Evolutionary conservation across 768 basidiomycete genomes (phyloP).

Genomic region (Exsudoporus frostii): DNA sequence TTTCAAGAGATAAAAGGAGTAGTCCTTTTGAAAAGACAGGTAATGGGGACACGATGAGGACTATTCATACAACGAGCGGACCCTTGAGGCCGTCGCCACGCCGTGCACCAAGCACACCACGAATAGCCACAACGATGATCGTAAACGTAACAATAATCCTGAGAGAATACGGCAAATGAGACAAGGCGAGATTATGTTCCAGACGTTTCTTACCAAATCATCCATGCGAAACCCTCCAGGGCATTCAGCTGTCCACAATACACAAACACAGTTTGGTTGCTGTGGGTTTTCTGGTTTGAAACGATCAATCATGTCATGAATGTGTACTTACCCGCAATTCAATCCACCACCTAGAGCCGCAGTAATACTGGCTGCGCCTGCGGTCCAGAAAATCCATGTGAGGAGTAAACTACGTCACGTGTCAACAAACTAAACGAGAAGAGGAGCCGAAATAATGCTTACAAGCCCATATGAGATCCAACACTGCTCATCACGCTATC

Average conservation of each 20-base stretch:
- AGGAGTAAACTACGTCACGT: slow-evolving; percentile 48
- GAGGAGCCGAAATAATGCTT: slow-evolving; percentile 23
- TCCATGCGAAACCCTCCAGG: slow-evolving; percentile 71
- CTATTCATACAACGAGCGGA: slow-evolving; percentile 40
- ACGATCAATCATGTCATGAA: neutral
- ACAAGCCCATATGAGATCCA: slow-evolving; percentile 63
- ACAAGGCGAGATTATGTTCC: neutral
- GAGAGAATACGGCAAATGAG: neutral
- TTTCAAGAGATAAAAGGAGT: neutral
- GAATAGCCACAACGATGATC: slow-evolving; percentile 54
- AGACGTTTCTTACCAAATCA: slow-evolving; percentile 53
- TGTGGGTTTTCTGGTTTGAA: slow-evolving; percentile 7
- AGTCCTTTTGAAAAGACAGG: slow-evolving; percentile 5
- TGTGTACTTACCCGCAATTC: slow-evolving; percentile 56
- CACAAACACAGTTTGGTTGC: slow-evolving; percentile 43
- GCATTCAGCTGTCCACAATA: slow-evolving; percentile 81
- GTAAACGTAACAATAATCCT: slow-evolving; percentile 67
- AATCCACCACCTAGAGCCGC: slow-evolving; percentile 62
- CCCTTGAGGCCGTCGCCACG: slow-evolving; percentile 69
- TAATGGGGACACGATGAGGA: neutral
- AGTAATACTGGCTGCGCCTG: slow-evolving; percentile 70
- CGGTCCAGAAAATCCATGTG: slow-evolving; percentile 79
- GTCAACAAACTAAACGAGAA: slow-evolving; percentile 2
- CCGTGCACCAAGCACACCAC: slow-evolving; percentile 55
- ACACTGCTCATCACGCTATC: slow-evolving; percentile 56